Base-by-base conservation (phyloP, 306 rosid species). In the Clitoria ternatea region DNA sequence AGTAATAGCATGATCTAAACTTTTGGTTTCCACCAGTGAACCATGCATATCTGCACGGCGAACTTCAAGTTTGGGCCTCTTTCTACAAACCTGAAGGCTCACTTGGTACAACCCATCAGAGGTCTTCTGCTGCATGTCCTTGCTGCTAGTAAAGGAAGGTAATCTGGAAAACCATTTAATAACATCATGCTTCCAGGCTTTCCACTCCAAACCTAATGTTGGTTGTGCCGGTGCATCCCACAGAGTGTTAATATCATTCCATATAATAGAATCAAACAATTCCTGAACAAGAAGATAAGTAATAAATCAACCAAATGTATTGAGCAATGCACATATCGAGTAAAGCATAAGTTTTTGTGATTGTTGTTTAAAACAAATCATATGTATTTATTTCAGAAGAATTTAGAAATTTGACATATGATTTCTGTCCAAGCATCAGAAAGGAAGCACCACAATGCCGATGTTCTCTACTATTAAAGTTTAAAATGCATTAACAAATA, bases 181-280 rank as follows among this genome's bases (percentile, higher is more conserved):
- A 47, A 85, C 85, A 79, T 92, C 97, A 33, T 86, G 84, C 83
- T 86, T 92, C 96, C 93, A 86, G 26, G 88, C 88, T 86, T 85
- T 84, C 98, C 97, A 88, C 71, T 80, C 90, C 56, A 81, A 85
- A 63, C 88, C 82, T 50, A 90, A 61, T 9, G 79, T 82, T 20
- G 87, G 85, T 36, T 86, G 91, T 73, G 66, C 75, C 12, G 50
- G 75, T 35, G 79, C 82, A 70, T 83, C 85, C 65, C 79, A 53
- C 6, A 75, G 96, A 73, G 84, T 26, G 59, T 78, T 77, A 73
- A 90, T 84, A 67, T 85, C 85, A 62, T 68, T 85, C 98, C 98
- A 92, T 76, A 80, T 59, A 69, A 92, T 81, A 45, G 91, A 87
- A 77, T 84, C 80, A 61, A 63, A 63, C 80, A 92, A 74, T 74